phyloP scores from a whole-genome alignment of 2,329 filamentous ascomycete species.

The Xylaria sp. region DNA sequence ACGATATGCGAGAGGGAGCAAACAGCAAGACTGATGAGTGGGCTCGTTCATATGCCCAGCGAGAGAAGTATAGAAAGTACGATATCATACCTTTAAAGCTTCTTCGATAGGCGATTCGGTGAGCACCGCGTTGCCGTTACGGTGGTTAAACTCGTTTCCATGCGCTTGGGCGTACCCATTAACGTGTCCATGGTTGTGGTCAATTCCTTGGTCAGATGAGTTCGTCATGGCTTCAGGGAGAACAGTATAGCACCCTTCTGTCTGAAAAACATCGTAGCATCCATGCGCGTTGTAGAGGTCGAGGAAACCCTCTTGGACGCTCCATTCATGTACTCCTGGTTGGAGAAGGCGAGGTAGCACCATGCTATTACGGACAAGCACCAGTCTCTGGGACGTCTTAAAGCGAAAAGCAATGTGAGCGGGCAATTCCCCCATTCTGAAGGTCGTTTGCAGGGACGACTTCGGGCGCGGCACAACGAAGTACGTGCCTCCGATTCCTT shows the following conservation, averaged over 20 bases:
- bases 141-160: neutral
- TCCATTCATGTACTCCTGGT: constrained; percentile 32
- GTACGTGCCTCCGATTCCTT: constrained; percentile 30
- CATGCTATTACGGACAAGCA: constrained; percentile 27
- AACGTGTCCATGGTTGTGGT: neutral
- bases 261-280: constrained; percentile 14
- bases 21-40: neutral
- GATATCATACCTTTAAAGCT: constrained; percentile 19
- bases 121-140: neutral
- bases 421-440: constrained; percentile 10
- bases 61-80: neutral
- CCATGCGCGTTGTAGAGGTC: constrained; percentile 25
- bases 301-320: constrained; percentile 23
- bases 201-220: no score
- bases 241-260: constrained; percentile 2
- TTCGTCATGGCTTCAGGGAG: neutral
- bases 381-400: constrained; percentile 14
- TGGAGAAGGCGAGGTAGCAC: constrained; percentile 27
- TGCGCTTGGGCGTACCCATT: neutral
- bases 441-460: neutral
- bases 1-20: neutral
- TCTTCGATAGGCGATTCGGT: neutral
- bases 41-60: no score
- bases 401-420: constrained; percentile 17
- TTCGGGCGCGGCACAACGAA: constrained; percentile 3